phyloP scores from a whole-genome alignment of 345 rosid species.

The Linum usitatissimum region DNA sequence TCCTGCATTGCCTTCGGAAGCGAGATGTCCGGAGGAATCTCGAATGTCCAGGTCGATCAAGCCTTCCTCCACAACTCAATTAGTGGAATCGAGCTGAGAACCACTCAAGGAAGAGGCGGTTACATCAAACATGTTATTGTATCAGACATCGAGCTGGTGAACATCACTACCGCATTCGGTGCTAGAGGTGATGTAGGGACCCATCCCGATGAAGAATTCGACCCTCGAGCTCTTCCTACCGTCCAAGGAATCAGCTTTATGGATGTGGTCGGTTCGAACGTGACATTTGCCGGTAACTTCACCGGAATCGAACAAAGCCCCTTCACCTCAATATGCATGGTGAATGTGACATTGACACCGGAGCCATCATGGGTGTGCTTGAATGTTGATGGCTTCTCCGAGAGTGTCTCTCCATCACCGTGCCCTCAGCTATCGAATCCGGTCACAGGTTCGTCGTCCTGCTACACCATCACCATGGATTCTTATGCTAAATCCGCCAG shows the following conservation, averaged over 20 bases:
- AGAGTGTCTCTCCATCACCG: slow-evolving; percentile 55
- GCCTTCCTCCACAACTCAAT: slow-evolving; percentile 39
- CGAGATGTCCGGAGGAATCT: slow-evolving; percentile 95
- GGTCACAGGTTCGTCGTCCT: slow-evolving; percentile 20
- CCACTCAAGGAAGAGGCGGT: slow-evolving; percentile 79
- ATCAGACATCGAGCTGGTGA: slow-evolving; percentile 33
- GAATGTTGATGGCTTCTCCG: slow-evolving; percentile 56
- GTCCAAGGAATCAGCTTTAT: slow-evolving; percentile 35
- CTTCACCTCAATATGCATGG: slow-evolving; percentile 55
- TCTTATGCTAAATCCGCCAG: slow-evolving; percentile 30
- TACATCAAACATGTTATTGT: slow-evolving; percentile 49
- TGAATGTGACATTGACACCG: slow-evolving; percentile 41
- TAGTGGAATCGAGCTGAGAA: slow-evolving; percentile 57
- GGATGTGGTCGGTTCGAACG: slow-evolving; percentile 46
- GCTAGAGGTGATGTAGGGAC: slow-evolving; percentile 50
- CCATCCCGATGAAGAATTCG: slow-evolving; percentile 73
- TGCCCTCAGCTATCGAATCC: slow-evolving; percentile 45
- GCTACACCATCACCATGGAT: slow-evolving; percentile 20
- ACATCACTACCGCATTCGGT: slow-evolving; percentile 36
- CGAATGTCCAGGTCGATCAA: slow-evolving; percentile 41
- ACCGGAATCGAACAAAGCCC: slow-evolving; percentile 64
- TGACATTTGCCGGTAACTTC: slow-evolving; percentile 56
- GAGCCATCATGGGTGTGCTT: slow-evolving; percentile 57
- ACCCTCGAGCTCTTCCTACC: slow-evolving; percentile 58
- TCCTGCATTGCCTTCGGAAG: slow-evolving; percentile 84